phyloP scores from a whole-genome alignment of 2,329 filamentous ascomycete species.

The Ophiostoma sp. region DNA sequence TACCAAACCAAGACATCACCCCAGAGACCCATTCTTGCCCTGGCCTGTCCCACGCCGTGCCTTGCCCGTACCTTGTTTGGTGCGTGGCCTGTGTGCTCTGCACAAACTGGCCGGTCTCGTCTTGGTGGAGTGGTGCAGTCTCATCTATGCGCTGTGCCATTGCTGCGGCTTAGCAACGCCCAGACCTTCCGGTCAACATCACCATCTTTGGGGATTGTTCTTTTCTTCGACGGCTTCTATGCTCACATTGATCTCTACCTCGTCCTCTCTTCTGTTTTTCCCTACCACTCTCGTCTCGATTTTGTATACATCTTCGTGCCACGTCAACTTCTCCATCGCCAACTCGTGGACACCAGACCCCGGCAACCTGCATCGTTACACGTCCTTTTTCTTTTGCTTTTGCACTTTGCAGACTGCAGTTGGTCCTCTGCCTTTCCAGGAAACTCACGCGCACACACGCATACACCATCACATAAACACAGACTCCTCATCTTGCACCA shows the following conservation, averaged over 20 bases:
- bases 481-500: conserved; percentile 13
- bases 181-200: neutral
- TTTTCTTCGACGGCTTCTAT: neutral
- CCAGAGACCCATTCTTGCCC: conserved; percentile 11
- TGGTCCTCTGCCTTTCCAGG: neutral
- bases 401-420: neutral
- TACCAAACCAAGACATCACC: conserved; percentile 9
- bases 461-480: neutral
- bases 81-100: conserved; percentile 9
- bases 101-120: neutral
- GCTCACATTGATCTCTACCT: neutral
- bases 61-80: conserved; percentile 1
- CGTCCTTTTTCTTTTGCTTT: conserved; percentile 10
- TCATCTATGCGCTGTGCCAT: conserved; percentile 4
- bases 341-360: conserved; percentile 15
- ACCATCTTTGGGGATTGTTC: neutral
- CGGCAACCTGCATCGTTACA: conserved; percentile 22
- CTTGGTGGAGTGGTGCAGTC: conserved; percentile 5
- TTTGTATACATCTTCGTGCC: neutral
- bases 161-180: neutral
- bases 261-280: neutral
- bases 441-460: neutral
- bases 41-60: conserved; percentile 7
- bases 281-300: neutral
- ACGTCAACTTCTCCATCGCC: neutral